These are phyloP conservation scores for Xanthoceras sorbifolium DNA, from an alignment of 345 rosid species.

Conservation along the genomic window DNA sequence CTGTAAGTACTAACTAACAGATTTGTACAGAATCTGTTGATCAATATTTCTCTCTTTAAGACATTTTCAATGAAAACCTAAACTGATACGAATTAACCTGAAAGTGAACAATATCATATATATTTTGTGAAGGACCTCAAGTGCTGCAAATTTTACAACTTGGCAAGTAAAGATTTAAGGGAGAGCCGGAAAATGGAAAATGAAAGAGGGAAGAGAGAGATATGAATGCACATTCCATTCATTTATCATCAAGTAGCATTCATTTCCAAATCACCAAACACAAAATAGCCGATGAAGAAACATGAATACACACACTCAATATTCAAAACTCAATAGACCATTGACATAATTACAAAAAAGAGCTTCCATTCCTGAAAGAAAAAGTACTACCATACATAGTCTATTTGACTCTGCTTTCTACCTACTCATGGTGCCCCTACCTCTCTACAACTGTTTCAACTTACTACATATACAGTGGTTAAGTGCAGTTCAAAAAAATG, in stretches of 20 bases:
- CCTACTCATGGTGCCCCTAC: slow-evolving; percentile 16
- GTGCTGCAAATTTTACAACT: too few species aligned
- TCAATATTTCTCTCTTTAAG: too few species aligned
- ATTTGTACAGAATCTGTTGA: too few species aligned
- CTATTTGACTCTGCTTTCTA: background rate
- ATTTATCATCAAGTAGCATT: background rate
- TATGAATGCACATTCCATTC: too few species aligned
- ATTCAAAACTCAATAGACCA: background rate
- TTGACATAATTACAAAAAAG: background rate
- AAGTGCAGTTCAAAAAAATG: slow-evolving; percentile 55
- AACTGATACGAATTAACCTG: too few species aligned
- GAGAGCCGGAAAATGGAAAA: too few species aligned
- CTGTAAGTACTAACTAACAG: too few species aligned
- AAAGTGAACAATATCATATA: too few species aligned
- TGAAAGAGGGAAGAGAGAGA: background rate
- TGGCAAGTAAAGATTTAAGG: too few species aligned
- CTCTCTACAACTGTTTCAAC: slow-evolving; percentile 1
- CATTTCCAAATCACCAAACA: background rate
- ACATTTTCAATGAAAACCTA: too few species aligned
- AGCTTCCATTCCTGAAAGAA: slow-evolving; percentile 4
- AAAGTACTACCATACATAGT: background rate
- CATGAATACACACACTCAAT: background rate
- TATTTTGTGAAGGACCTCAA: too few species aligned
- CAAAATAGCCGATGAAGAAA: background rate
- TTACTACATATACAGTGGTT: slow-evolving; percentile 24